Base-by-base conservation (phyloP, 176 grass and related monocot species). In the Melocanna baccifera region DNA sequence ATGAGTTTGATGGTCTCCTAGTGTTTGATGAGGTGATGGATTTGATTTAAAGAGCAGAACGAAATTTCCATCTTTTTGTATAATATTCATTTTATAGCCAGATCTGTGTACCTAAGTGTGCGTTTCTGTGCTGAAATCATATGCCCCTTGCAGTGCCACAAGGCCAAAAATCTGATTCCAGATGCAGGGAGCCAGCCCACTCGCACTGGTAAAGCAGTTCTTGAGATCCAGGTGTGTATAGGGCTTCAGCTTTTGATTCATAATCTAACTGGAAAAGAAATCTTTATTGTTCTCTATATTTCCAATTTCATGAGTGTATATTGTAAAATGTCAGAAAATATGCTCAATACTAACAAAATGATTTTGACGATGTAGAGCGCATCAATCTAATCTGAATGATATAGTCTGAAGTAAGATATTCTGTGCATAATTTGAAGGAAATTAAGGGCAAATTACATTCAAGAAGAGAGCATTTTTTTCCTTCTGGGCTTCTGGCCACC, bases 121-220 rank as follows among this genome's bases (percentile, higher is more conserved):
- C 32, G 9, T 59, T 59, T 67, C 22, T 72, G 29, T 75, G 71
- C 62, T 82, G 36, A 77, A 85, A 64, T 43, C 62, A 79, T 46
- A 71, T 81, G 16, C 78, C 81, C 51, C 39, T 80, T 89, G 81
- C 91, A 99, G 96, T 99, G 96, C 70, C 96, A 99, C 79, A 99
- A 99, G 88, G 96, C 96, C 73, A 99, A 99, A 90, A 99, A 99
- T 94, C 85, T 99, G 55, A 86, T 99, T 81, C 93, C 96, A 83
- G 96, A 99, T 82, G 81, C 93, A 26, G 96, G 96, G 76, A 91
- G 93, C 48, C 96, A 96, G 84, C 86, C 96, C 59, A 96, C 93
- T 67, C 96, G 93, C 67, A 99, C 96, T 51, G 96, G 96, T 39
- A 90, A 86, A 89, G 86, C 93, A 73, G 96, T 99, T 89, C 91